Evolutionary conservation across 257 asterid genomes (phyloP), one percentile per base, ranked within the genome.

Genomic region (Solanum tarijense): DNA sequence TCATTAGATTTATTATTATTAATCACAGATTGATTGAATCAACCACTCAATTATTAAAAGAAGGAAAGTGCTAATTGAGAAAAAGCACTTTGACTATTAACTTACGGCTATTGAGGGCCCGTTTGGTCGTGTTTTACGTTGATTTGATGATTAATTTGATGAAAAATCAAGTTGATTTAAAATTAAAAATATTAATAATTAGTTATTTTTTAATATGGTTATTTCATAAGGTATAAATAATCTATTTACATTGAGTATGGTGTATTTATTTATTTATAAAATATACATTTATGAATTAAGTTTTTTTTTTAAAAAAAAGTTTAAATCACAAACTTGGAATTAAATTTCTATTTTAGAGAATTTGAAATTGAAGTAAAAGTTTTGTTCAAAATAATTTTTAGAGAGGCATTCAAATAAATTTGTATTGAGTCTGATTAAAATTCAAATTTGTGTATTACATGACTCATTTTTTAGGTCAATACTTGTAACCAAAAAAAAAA

Each of bases 391-490:
- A 55, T 55, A 55, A 6, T 20, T 55, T 55, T 18, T 55, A 55
- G 65, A 55, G 65, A 55, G n/a, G 25, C n/a, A 55, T 21, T 55
- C 2, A 0, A 0, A 20, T 55, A 55, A 55, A 18, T 55, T 52
- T 52, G 1, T 55, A 20, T 55, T 55, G 65, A 55, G 10, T 55
- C 25, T 55, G 1, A 20, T 55, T 0, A 55, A 55, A 55, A 55
- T 55, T 55, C 2, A 20, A 7, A 6, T 55, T 20, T 1, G 0
- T 20, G 0, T 18, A 55, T 18, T 55, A 0, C 9, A 55, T 18
- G 1, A 55, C n/a, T 55, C n/a, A 55, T 18, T 55, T 55, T 55
- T 55, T 0, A 0, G 0, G n/a, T 16, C 23, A 52, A 52, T 6
- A 52, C 0, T 16, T 52, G 62, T 16, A 52, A 52, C 8, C 0